Base-by-base conservation (phyloP, 2,329 filamentous ascomycete species). In the Aureobasidium vineae region DNA sequence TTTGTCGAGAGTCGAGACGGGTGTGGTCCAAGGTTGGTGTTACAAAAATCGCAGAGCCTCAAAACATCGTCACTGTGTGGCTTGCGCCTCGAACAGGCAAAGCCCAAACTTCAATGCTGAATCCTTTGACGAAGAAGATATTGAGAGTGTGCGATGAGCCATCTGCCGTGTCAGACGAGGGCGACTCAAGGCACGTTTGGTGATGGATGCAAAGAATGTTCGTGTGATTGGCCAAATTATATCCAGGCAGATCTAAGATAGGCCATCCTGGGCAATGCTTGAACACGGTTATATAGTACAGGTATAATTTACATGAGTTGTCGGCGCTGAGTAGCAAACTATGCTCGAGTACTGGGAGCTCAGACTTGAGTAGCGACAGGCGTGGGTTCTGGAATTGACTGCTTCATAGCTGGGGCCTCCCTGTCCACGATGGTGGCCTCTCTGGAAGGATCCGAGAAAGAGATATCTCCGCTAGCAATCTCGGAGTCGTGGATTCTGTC, bases 401-500 rank as follows among this genome's bases (percentile, higher is more conserved):
- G 57, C 28, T 61, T 61, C 41, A 61, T 47, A 8, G 41, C 28
- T 53, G 49, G 16, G n/a, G 49, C 21, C 52, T 65, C 63, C 13
- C 49, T 54, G 11, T 41, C 57, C 15, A 67, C 65, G 6, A 67
- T 26, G 15, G 49, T 23, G 8, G 40, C 31, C 21, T 63, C 59
- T 45, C 49, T 67, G 16, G 50, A 33, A n/a, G 66, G 59, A 43
- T 67, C 59, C 5, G 41, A 40, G 52, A 88, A 86, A 43, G 79
- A 78, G 68, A 88, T 78, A 33, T 75, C 68, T 0, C 80, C 83
- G 45, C 71, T 71, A 59, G 79, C 78, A 52, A 87, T 70, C 68
- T 82, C 80, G 28, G 81, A 80, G 72, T 89, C 86, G 2, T 75
- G 75, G 67, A 86, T 73, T 31, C 77, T 75, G 5, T 85, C 84